Percentiles rank a stretch among this genome's conserved stretches.
Evolutionary conservation across 495 filamentous ascomycete species (phyloP).

Genomic region (Penicillium desertorum): DNA sequence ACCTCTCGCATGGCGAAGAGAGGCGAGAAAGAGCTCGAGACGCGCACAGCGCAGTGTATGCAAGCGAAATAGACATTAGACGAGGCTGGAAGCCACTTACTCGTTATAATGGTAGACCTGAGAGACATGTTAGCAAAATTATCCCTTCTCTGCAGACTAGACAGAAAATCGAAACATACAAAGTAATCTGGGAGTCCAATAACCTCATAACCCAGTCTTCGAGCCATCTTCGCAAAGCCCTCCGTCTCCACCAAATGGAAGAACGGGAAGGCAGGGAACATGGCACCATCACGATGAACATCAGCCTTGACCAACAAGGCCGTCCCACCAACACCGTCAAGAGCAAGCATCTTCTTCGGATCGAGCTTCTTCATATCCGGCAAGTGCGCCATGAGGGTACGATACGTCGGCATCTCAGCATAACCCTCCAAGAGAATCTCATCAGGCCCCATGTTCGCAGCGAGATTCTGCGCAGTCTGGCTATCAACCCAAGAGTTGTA

Average conservation of each 20-base stretch:
- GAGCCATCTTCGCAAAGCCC: constrained; percentile 97
- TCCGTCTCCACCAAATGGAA: constrained; percentile 98
- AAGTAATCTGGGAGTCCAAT: constrained; percentile 94
- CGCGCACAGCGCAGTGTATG: constrained; percentile 12
- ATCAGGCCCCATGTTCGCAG: constrained; percentile 74
- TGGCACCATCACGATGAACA: constrained; percentile 94
- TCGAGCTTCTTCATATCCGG: constrained; percentile 55
- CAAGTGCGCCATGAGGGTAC: constrained; percentile 89
- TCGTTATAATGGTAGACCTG: constrained; percentile 92
- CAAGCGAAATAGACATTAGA: background rate
- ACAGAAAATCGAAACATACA: constrained; percentile 53
- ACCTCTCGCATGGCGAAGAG: background rate
- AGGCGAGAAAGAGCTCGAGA: background rate
- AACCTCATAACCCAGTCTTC: constrained; percentile 76
- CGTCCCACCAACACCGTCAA: constrained; percentile 95
- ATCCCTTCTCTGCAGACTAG: background rate
- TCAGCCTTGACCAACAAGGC: constrained; percentile 95
- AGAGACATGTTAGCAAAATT: constrained; percentile 6
- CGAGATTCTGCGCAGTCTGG: constrained; percentile 69
- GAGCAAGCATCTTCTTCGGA: constrained; percentile 58
- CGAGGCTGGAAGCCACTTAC: constrained; percentile 41
- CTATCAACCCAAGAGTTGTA: constrained; percentile 97
- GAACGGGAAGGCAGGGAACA: constrained; percentile 97
- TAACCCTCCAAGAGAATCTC: constrained; percentile 96
- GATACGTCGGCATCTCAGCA: constrained; percentile 85